These are phyloP conservation scores for Epichloe typhina DNA, from an alignment of 2,329 filamentous ascomycete species.

Conservation along the genomic window DNA sequence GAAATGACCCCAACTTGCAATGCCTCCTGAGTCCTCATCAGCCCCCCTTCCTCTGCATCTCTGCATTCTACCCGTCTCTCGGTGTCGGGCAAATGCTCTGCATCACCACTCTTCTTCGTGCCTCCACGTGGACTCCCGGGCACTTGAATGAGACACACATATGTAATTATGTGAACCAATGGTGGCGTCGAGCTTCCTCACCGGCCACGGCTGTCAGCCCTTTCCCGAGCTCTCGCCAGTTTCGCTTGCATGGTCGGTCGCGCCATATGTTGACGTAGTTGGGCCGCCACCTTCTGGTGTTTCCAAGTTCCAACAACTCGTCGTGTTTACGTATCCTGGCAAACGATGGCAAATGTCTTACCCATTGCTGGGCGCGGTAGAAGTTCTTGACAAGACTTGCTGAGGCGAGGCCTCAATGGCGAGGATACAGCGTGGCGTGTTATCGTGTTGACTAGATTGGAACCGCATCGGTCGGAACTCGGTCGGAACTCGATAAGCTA, in stretches of 20 bases:
- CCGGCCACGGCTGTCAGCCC: neutral
- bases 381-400: no score
- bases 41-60: neutral
- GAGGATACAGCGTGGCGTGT: no score
- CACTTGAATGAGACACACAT: neutral
- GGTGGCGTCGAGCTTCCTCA: neutral
- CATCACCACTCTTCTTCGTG: neutral
- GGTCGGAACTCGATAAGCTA: neutral
- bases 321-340: no score
- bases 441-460: neutral
- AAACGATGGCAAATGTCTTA: no score
- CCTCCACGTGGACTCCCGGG: constrained; percentile 4
- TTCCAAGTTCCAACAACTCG: no score
- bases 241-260: neutral
- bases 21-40: neutral
- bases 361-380: no score
- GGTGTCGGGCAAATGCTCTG: neutral
- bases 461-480: neutral
- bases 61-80: neutral
- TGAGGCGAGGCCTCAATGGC: no score
- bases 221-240: neutral
- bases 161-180: neutral
- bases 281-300: neutral
- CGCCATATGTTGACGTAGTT: constrained; percentile 1
- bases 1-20: no score